phyloP scores from a whole-genome alignment of 1,284 basidiomycete species.

The Malassezia caprae region DNA sequence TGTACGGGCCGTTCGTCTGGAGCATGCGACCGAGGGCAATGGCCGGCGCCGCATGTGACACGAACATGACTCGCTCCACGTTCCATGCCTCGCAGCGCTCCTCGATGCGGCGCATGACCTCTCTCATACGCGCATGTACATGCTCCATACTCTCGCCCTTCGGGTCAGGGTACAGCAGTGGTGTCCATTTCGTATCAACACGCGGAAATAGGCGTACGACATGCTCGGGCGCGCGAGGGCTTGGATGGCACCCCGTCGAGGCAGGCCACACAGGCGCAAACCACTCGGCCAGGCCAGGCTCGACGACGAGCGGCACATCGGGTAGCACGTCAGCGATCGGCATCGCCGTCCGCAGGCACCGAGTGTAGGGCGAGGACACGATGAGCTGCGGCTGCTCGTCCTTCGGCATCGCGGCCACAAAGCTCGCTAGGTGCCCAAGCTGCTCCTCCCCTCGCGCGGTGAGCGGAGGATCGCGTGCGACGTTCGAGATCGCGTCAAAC shows the following conservation, averaged over 20 bases:
- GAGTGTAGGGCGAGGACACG: slow-evolving; percentile 55
- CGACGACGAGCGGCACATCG: slow-evolving; percentile 57
- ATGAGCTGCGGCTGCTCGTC: slow-evolving; percentile 64
- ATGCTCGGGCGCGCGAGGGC: slow-evolving; percentile 49
- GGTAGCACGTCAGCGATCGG: slow-evolving; percentile 59
- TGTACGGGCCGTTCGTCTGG: slow-evolving; percentile 50
- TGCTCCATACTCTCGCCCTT: slow-evolving; percentile 61
- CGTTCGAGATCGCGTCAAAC: slow-evolving; percentile 53
- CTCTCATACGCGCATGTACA: slow-evolving; percentile 58
- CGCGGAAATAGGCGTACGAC: slow-evolving; percentile 60
- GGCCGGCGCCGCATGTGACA: slow-evolving; percentile 68
- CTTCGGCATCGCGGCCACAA: slow-evolving; percentile 59
- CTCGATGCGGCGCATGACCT: slow-evolving; percentile 51
- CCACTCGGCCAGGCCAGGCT: slow-evolving; percentile 75
- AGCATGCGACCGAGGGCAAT: slow-evolving; percentile 62
- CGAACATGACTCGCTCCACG: slow-evolving; percentile 57
- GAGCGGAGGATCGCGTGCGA: slow-evolving; percentile 63
- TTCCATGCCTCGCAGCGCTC: slow-evolving; percentile 30
- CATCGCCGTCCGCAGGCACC: slow-evolving; percentile 67
- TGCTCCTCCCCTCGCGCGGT: slow-evolving; percentile 69
- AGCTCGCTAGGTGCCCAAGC: slow-evolving; percentile 61
- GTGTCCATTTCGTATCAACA: slow-evolving; percentile 53
- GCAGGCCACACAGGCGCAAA: slow-evolving; percentile 60
- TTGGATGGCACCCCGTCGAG: slow-evolving; percentile 50
- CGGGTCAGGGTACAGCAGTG: slow-evolving; percentile 60